Evolutionary conservation across 441 rosid genomes (phyloP), one percentile per base, ranked within the genome.

Genomic region (Geranium incanum): DNA sequence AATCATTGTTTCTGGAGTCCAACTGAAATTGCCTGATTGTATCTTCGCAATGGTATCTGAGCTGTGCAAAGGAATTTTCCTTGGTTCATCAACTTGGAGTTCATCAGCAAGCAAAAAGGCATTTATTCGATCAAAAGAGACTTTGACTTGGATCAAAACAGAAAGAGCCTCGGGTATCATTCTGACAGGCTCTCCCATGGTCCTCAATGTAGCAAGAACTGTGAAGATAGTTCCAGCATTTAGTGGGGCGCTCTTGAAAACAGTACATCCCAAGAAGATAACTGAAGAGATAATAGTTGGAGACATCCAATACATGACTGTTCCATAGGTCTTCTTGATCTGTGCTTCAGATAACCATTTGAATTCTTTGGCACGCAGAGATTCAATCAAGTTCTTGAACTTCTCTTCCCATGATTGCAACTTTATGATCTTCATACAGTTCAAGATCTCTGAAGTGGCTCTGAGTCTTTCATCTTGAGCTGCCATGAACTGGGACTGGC

Each of bases 351-450:
- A 62, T 79, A 93, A 75, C 97, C 97, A 93, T 81, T 84, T 85
- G 77, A 93, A 87, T 71, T 93, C 98, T 0, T 72, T 82, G 11
- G 71, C 87, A 28, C 98, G 89, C 62, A 13, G 68, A 8, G 84
- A 79, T 64, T 89, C 90, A 15, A 89, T 89, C 79, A 82, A 71
- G 68, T 76, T 77, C 84, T 83, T 89, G 84, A 93, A 91, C 69
- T 87, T 87, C 38, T 86, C 93, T 80, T 89, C 98, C 98, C 97
- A 93, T 1, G 98, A 87, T 59, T 93, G 98, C 67, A 93, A 65
- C 84, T 93, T 93, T 68, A 93, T 91, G 80, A 93, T 84, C 82
- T 91, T 93, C 92, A 91, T 88, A 75, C 77, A 87, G 77, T 93
- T 93, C 18, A 91, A 74, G 81, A 91, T 85, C 82, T 93, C 98